Percentiles rank a stretch among this genome's conserved stretches.
phyloP scores from a whole-genome alignment of 2,329 filamentous ascomycete species.

The Gaeumannomyces tritici region DNA sequence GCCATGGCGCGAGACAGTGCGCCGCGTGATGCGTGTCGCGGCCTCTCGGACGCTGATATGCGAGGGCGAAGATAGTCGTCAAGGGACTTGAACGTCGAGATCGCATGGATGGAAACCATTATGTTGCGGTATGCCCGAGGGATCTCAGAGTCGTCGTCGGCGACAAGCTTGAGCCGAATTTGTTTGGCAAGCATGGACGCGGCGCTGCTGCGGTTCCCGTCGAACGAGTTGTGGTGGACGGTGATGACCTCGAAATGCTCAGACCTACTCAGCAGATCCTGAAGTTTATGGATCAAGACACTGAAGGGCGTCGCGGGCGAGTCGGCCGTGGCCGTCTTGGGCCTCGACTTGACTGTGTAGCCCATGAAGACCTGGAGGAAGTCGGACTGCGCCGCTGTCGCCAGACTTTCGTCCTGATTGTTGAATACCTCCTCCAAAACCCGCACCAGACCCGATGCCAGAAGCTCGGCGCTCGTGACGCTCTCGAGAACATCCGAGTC shows the following conservation, averaged over 20 bases:
- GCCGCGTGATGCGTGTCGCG: constrained; percentile 43
- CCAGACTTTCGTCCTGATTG: constrained; percentile 52
- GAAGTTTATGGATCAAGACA: constrained; percentile 83
- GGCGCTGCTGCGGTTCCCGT: constrained; percentile 81
- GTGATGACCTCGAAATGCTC: constrained; percentile 98
- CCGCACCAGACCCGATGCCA: constrained; percentile 83
- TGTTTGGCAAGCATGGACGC: constrained; percentile 96
- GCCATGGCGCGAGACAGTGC: constrained; percentile 62
- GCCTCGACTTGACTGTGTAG: constrained; percentile 53
- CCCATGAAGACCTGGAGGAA: constrained; percentile 94
- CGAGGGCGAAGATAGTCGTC: constrained; percentile 92
- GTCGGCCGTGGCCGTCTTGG: constrained; percentile 53
- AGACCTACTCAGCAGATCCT: constrained; percentile 89
- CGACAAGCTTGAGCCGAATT: constrained; percentile 77
- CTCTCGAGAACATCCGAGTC: constrained; percentile 82
- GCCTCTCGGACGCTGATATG: constrained; percentile 71
- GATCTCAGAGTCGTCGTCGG: constrained; percentile 85
- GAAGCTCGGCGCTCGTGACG: constrained; percentile 88
- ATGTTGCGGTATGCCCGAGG: constrained; percentile 83
- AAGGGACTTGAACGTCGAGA: constrained; percentile 92
- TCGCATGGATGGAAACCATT: constrained; percentile 97
- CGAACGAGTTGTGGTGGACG: constrained; percentile 84
- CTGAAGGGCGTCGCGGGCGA: constrained; percentile 79
- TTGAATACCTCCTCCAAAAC: constrained; percentile 76
- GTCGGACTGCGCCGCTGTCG: constrained; percentile 62